These are phyloP conservation scores for Powellomyces hirtus DNA, from an alignment of 192 early-diverging fungal genomes.

Conservation along the genomic window DNA sequence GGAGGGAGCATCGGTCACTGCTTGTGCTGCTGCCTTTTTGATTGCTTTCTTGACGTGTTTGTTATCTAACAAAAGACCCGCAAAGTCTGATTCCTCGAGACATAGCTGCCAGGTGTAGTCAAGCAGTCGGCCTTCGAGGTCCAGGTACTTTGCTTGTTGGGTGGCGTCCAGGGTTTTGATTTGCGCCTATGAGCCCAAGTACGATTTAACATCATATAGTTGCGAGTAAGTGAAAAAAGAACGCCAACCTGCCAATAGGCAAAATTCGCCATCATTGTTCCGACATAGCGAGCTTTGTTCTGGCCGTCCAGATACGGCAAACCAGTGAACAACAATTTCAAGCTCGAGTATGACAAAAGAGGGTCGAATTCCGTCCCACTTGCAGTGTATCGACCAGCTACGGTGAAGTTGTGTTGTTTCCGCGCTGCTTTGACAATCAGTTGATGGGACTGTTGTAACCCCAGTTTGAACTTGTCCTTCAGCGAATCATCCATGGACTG, in stretches of 20 bases:
- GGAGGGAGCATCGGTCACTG: neutral
- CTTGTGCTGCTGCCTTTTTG: neutral
- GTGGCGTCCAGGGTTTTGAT: neutral
- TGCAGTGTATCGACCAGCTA: constrained; percentile 39
- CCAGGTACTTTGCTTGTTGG: neutral
- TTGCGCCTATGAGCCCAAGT: neutral
- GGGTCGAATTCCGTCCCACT: constrained; percentile 23
- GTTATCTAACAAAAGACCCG: neutral
- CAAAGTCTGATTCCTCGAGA: neutral
- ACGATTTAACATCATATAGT: neutral
- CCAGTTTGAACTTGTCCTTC: neutral
- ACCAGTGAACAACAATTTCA: constrained; percentile 17
- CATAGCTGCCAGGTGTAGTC: neutral
- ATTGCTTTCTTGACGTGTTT: constrained; percentile 14
- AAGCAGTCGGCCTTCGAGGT: constrained; percentile 16
- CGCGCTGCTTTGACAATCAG: constrained; percentile 59
- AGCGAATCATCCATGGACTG: neutral
- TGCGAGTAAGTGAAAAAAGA: neutral
- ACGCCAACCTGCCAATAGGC: neutral
- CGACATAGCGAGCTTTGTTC: neutral
- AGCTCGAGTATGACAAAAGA: constrained; percentile 21
- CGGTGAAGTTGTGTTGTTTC: constrained; percentile 55
- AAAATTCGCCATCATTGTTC: neutral
- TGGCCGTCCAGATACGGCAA: neutral
- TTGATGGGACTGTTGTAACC: neutral